These are phyloP conservation scores for Wickerhamiella hasegawae DNA, from an alignment of 805 yeast species.

Conservation along the genomic window DNA sequence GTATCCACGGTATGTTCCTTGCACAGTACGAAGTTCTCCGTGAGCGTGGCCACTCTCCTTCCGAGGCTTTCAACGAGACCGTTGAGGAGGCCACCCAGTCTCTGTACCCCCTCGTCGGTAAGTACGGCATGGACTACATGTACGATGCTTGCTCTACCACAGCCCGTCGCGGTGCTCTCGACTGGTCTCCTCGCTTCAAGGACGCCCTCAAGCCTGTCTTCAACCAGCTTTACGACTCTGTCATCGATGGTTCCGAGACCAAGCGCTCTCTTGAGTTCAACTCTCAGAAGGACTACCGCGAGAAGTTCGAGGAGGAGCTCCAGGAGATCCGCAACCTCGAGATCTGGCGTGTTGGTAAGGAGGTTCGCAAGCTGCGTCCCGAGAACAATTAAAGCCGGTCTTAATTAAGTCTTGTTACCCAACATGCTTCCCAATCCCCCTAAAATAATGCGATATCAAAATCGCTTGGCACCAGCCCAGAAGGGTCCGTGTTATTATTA, in stretches of 20 bases:
- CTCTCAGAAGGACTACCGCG: slow-evolving; percentile 97
- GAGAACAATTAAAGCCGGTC: slow-evolving; percentile 63
- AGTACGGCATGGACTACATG: slow-evolving; percentile 99
- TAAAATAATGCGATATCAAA: no score
- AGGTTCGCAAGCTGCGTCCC: slow-evolving; percentile 98
- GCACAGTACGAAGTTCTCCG: slow-evolving; percentile 99
- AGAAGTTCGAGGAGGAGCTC: slow-evolving; percentile 84
- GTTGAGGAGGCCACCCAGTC: slow-evolving; percentile 99
- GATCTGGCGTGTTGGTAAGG: slow-evolving; percentile 99
- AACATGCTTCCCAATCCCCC: background rate
- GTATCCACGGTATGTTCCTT: slow-evolving; percentile 99
- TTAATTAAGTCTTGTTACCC: no score
- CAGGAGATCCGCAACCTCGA: slow-evolving; percentile 90
- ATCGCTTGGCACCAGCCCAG: slow-evolving; percentile 3
- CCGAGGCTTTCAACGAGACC: slow-evolving; percentile 99
- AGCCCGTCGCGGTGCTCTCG: slow-evolving; percentile 99
- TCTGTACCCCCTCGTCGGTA: slow-evolving; percentile 95
- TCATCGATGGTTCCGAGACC: slow-evolving; percentile 93
- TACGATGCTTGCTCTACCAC: slow-evolving; percentile 99
- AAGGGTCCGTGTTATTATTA: slow-evolving; percentile 1
- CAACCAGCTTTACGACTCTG: slow-evolving; percentile 88
- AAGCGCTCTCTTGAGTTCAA: slow-evolving; percentile 96
- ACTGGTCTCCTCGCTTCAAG: slow-evolving; percentile 99
- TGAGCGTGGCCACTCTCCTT: slow-evolving; percentile 99
- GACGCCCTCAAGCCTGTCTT: slow-evolving; percentile 97